Conservation (phyloP, 257 asterid genomes). For the Scutellaria galericulata region DNA sequence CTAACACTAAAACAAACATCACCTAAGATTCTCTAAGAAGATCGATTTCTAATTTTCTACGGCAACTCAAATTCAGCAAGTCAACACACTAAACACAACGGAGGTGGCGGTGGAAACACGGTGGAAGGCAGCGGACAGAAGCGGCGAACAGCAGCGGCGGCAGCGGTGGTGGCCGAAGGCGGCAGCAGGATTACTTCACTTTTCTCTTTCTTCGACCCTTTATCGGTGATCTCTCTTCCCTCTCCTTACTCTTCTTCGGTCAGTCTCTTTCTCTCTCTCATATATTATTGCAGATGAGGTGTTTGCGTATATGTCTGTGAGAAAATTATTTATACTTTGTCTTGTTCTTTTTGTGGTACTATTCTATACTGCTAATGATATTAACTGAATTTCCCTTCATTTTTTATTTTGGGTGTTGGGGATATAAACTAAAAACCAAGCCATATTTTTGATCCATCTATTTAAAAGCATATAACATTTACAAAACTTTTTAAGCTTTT, state of each 20-base stretch:
- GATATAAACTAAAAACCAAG: neutral
- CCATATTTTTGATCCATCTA: no score
- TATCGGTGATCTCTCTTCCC: conserved; percentile 57
- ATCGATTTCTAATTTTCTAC: no score
- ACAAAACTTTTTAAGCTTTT: no score
- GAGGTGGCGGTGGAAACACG: no score
- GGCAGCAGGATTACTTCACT: conserved; percentile 42
- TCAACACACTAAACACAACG: no score
- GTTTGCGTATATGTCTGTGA: conserved; percentile 16
- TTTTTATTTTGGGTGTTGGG: conserved; percentile 18
- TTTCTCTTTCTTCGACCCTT: conserved; percentile 68
- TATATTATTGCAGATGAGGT: neutral
- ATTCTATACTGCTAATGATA: neutral
- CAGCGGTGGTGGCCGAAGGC: no score
- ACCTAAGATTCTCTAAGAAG: no score
- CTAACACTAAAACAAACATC: no score
- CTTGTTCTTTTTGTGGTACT: neutral
- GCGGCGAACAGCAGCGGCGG: no score
- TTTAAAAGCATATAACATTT: no score
- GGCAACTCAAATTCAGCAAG: no score
- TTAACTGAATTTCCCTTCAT: conserved; percentile 1
- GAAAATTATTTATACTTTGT: neutral
- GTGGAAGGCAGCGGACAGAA: no score
- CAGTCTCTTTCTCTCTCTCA: neutral
- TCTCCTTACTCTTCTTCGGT: conserved; percentile 42